phyloP scores from a whole-genome alignment of 2,329 filamentous ascomycete genomes.

The Xylaria sp. region DNA sequence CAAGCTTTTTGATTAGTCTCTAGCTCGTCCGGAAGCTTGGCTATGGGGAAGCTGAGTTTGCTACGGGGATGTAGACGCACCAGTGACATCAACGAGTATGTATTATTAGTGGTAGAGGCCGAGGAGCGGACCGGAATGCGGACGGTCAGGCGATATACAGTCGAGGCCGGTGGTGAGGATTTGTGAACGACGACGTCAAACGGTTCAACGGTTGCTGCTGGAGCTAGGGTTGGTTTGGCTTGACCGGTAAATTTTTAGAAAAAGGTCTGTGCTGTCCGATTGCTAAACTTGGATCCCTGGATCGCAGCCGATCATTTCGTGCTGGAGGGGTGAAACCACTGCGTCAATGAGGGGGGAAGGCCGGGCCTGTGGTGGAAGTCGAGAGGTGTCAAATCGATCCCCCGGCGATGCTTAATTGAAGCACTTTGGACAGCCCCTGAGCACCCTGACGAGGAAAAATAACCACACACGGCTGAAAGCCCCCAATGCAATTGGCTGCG shows the following conservation, averaged over 20 bases:
- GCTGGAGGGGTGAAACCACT: not conserved
- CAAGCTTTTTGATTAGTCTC: not conserved
- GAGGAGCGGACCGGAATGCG: conserved; percentile 9
- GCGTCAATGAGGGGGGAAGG: not conserved
- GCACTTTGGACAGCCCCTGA: not conserved
- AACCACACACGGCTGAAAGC: not conserved
- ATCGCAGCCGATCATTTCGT: not conserved
- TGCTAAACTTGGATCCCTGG: conserved; percentile 12
- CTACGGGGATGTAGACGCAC: conserved; percentile 8
- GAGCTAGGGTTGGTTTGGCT: conserved; percentile 2
- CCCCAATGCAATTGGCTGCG: conserved; percentile 17
- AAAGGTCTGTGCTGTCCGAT: conserved; percentile 14
- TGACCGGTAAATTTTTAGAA: conserved; percentile 22
- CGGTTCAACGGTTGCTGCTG: conserved; percentile 19
- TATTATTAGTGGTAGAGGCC: conserved; percentile 24
- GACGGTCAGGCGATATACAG: conserved; percentile 15
- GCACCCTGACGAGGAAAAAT: not conserved
- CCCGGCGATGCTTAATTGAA: not conserved
- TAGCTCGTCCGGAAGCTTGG: not conserved
- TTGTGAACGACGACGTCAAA: conserved; percentile 16
- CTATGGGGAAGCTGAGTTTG: not conserved
- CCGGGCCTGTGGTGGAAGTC: no score
- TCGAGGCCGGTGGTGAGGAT: conserved; percentile 19
- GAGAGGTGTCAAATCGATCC: no score
- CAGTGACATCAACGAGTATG: conserved; percentile 8